Evolutionary conservation across 495 filamentous ascomycete species (phyloP).

Genomic region (Trichoderma virens): DNA sequence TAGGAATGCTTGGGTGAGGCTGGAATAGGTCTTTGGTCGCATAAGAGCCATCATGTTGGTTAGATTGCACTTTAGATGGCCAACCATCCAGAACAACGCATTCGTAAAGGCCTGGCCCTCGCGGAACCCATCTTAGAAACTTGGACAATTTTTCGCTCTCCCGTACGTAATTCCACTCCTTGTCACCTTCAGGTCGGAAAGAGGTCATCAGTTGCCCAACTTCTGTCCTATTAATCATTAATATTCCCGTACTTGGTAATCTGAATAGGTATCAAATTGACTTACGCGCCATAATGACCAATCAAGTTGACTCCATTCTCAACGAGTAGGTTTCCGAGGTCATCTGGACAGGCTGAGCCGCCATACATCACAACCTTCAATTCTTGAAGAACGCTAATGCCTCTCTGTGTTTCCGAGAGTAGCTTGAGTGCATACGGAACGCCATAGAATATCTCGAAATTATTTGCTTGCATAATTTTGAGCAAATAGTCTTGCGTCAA

Average conservation of each 20-base stretch:
- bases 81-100: constrained; percentile 45
- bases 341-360: constrained; percentile 40
- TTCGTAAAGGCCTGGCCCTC: constrained; percentile 22
- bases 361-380: constrained; percentile 41
- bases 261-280: background rate
- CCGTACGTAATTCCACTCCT: constrained; percentile 37
- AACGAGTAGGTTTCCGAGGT: constrained; percentile 45
- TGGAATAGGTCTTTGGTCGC: constrained; percentile 53
- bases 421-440: constrained; percentile 45
- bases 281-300: constrained; percentile 34
- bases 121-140: constrained; percentile 22
- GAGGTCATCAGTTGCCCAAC: constrained; percentile 52
- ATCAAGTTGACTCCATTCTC: constrained; percentile 47
- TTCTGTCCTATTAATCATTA: constrained; percentile 31
- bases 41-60: constrained; percentile 38
- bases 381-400: constrained; percentile 27
- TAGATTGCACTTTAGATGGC: constrained; percentile 44
- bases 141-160: constrained; percentile 18
- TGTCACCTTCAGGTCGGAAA: constrained; percentile 34
- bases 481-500: constrained; percentile 33
- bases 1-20: constrained; percentile 49
- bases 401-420: constrained; percentile 35
- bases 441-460: constrained; percentile 34
- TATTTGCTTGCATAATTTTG: constrained; percentile 28
- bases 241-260: background rate